Base-by-base conservation (phyloP, 805 yeast species). In the Hyphopichia homilentoma region DNA sequence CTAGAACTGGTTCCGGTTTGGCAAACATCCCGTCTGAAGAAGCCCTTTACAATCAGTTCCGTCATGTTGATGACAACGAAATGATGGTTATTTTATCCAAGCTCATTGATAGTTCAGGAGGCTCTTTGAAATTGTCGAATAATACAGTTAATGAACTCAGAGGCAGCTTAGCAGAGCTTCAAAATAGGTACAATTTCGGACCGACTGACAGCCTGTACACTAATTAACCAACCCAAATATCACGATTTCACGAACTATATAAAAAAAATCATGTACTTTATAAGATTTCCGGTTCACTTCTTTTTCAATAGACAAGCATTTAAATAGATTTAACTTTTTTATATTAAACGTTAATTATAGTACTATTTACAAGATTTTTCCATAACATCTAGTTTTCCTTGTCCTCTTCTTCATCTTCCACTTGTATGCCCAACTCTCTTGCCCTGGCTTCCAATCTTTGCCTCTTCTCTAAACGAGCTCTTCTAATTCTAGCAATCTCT, bases 401-500 rank as follows among this genome's bases (percentile, higher is more conserved):
- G n/a, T 26, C 7, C 9, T 26, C 29, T 34, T 41, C 42, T n/a
- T 50, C 54, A 7, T 50, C 56, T 6, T 59, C 61, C 24, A 66
- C 75, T 25, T 73, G 70, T 14, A 83, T 68, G n/a, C 93, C 94
- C 38, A 82, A 66, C 40, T 73, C 81, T 30, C 54, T 69, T 5
- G 93, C 83, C 54, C 68, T 80, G 33, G 75, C 84, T 52, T 86
- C 95, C 32, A 87, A 63, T 41, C 81, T 70, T 42, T 73, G 65
- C 54, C 95, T 73, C 63, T 82, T 84, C 45, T 80, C 94, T 3
- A 73, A 53, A 39, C 89, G 71, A 34, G 80, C 95, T 44, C 78
- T 75, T 54, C 80, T 77, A 72, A 89, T 81, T 54, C 96, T 76
- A 11, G 95, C 96, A 23, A 89, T 65, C 52, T 89, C 97, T 1